Conservation (phyloP, 1,284 basidiomycete genomes). For the Ganoderma multipileum region DNA sequence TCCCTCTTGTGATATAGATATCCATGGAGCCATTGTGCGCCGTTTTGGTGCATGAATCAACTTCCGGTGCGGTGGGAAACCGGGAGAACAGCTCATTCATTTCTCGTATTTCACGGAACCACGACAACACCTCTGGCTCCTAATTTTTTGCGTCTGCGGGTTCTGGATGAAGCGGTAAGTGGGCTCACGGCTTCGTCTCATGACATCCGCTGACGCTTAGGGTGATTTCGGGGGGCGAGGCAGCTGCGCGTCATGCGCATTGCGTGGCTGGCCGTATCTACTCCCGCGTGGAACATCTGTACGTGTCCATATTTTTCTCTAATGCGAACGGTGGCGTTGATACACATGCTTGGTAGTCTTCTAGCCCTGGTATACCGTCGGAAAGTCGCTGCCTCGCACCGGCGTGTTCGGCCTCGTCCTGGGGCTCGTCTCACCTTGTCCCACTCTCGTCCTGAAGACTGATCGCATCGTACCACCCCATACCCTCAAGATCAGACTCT, state of each 20-base stretch:
- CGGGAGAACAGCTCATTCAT: not conserved
- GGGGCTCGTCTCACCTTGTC: not conserved
- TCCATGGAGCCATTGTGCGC: slow-evolving; percentile 14
- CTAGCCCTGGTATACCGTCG: not conserved
- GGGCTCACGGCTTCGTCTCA: not conserved
- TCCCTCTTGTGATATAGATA: slow-evolving; percentile 8
- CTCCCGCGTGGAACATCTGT: not conserved
- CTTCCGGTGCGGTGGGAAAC: not conserved
- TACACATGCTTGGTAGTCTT: not conserved
- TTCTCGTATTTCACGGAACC: not conserved
- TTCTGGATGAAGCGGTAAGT: not conserved
- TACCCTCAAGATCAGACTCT: not conserved
- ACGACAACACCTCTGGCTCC: not conserved
- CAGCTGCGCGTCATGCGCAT: not conserved
- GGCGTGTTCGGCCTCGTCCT: not conserved
- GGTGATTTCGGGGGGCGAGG: not conserved
- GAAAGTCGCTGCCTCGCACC: not conserved
- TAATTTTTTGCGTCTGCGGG: not conserved
- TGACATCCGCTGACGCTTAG: not conserved
- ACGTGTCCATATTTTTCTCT: not conserved
- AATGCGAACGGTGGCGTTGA: not conserved
- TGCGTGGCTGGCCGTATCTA: not conserved
- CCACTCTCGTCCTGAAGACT: not conserved
- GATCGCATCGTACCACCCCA: not conserved
- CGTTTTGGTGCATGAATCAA: slow-evolving; percentile 16